phyloP scores from a whole-genome alignment of 2,329 filamentous ascomycete species.

The Fusarium caatingaense region DNA sequence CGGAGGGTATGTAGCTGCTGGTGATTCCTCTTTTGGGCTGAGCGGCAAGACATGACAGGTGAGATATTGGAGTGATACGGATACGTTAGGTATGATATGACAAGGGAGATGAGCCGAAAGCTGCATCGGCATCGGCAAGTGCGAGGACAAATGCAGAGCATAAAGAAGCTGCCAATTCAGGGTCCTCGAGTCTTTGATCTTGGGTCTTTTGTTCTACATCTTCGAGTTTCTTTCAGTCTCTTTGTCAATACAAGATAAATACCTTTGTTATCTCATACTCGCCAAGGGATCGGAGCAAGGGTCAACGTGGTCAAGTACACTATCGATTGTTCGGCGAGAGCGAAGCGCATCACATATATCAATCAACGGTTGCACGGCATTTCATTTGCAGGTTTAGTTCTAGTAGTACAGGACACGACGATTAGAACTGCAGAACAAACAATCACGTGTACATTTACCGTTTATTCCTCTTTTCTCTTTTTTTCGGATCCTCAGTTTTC shows the following conservation, averaged over 20 bases:
- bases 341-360: slow-evolving; percentile 23
- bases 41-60: slow-evolving; percentile 8
- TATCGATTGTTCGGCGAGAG: slow-evolving; percentile 36
- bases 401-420: slow-evolving; percentile 1
- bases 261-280: not conserved
- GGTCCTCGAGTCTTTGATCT: not conserved
- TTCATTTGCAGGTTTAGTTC: slow-evolving; percentile 2
- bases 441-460: slow-evolving; percentile 16
- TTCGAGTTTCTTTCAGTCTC: not conserved
- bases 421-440: slow-evolving; percentile 9
- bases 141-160: slow-evolving; percentile 16
- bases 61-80: slow-evolving; percentile 1
- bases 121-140: slow-evolving; percentile 38
- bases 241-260: not conserved
- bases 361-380: slow-evolving; percentile 16
- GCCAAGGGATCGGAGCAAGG: slow-evolving; percentile 28
- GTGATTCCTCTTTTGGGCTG: slow-evolving; percentile 4
- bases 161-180: not conserved
- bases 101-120: not conserved
- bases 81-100: not conserved
- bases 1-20: slow-evolving; percentile 13
- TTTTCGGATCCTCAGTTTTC: slow-evolving; percentile 6
- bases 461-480: not conserved
- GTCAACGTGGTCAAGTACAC: slow-evolving; percentile 20
- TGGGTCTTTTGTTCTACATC: slow-evolving; percentile 7